Evolutionary conservation across 495 filamentous ascomycete species (phyloP), one percentile per base, ranked within the genome.

Genomic region (Penicillium lividum): DNA sequence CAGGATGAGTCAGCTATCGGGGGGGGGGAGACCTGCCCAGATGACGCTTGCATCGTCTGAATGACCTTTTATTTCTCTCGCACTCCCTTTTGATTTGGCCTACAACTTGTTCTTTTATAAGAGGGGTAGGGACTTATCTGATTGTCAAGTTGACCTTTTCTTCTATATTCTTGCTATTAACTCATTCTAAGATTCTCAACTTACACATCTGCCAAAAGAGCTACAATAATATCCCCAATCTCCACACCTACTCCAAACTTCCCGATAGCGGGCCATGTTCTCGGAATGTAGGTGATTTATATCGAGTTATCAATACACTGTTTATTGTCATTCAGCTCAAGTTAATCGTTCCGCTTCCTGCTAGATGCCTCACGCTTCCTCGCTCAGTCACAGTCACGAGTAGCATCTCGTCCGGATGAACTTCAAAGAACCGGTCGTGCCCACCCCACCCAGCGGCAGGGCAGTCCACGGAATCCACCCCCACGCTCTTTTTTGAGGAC

Each of bases 341-440:
- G 18, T 49, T 54, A 30, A 54, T 40, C 9, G 34, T 8, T 15
- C 13, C 4, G 43, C 3, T 29, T 18, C 27, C 9, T 16, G 7
- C 4, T 33, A 98, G 94, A 98, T 89, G 94, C 94, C 64, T 98
- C 95, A 53, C 89, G 88, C 51, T 98, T 98, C 71, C 86, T 98
- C 60, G 92, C 94, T 50, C 94, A 98, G 83, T 98, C 94, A 53
- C 93, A 97, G 77, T 96, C 94, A 34, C 87, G 92, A 51, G 75
- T 91, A 83, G 81, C 75, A 79, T 88, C 71, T 73, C 85, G 86
- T 61, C 79, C 82, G 25, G 87, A 89, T 49, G 83, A 80, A 59
- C 56, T 70, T 71, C 77, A 78, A 50, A 68, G 77, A 62, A 80
- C 77, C 56, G 80, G 77, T 33, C 69, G 77, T 63, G 80, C 80